Evolutionary conservation across 2,329 filamentous ascomycete genomes (phyloP).

Genomic region (Diplodia corticola): DNA sequence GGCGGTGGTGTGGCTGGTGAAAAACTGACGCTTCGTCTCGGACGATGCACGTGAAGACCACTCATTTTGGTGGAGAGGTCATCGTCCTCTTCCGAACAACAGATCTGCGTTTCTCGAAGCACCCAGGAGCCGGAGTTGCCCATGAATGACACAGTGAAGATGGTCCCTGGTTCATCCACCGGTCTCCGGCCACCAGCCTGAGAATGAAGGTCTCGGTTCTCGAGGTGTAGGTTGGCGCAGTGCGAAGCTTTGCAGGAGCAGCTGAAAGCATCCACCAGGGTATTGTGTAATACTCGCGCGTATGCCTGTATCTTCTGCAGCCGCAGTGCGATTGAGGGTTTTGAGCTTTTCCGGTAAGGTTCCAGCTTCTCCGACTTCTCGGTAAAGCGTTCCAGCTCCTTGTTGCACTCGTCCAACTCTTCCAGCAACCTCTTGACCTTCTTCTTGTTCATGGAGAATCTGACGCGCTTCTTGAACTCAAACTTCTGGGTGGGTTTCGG

Average conservation of each 20-base stretch:
- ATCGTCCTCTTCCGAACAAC: constrained; percentile 34
- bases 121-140: constrained; percentile 30
- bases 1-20: constrained; percentile 25
- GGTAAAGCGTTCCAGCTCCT: constrained; percentile 41
- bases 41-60: background rate
- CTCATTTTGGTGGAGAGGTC: constrained; percentile 22
- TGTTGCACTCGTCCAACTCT: constrained; percentile 41
- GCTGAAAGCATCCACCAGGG: constrained; percentile 35
- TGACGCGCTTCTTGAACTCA: constrained; percentile 38
- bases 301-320: constrained; percentile 39
- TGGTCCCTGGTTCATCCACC: constrained; percentile 27
- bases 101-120: constrained; percentile 38
- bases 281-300: constrained; percentile 35
- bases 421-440: constrained; percentile 38
- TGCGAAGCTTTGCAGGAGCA: constrained; percentile 38
- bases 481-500: constrained; percentile 34
- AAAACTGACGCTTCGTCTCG: constrained; percentile 37
- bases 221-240: constrained; percentile 37
- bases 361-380: constrained; percentile 41
- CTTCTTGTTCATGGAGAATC: constrained; percentile 41
- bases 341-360: constrained; percentile 35
- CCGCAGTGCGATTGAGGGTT: constrained; percentile 37
- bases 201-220: constrained; percentile 32
- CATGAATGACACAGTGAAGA: constrained; percentile 38
- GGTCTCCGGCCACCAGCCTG: constrained; percentile 25